Conservation (phyloP, 2,329 filamentous ascomycete species). For the Drechslerella coelobrocha region DNA sequence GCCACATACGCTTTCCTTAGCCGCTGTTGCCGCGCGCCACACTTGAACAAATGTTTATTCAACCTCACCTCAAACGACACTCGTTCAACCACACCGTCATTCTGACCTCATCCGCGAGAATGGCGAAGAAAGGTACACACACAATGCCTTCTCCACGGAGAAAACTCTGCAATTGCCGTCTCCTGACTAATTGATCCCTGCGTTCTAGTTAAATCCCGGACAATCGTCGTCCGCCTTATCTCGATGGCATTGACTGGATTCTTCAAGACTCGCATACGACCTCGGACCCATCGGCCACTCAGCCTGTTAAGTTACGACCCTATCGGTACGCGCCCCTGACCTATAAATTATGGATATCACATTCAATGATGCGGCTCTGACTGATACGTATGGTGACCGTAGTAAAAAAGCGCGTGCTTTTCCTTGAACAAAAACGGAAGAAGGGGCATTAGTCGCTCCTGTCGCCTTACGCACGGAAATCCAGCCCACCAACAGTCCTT, state of each 20-base stretch:
- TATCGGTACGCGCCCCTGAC: constrained; percentile 69
- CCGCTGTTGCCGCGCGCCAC: constrained; percentile 32
- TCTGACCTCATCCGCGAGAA: constrained; percentile 34
- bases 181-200: constrained; percentile 6
- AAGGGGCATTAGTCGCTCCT: constrained; percentile 20
- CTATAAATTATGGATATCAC: not conserved
- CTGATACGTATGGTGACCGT: constrained; percentile 19
- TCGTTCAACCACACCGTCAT: constrained; percentile 14
- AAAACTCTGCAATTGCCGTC: not conserved
- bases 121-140: constrained; percentile 50
- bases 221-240: constrained; percentile 89
- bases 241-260: constrained; percentile 99
- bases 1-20: constrained; percentile 8
- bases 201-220: constrained; percentile 79
- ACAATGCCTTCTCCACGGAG: not conserved
- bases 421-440: constrained; percentile 86
- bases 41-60: constrained; percentile 32
- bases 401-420: constrained; percentile 96
- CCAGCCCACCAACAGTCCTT: not conserved
- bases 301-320: constrained; percentile 99
- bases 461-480: not conserved
- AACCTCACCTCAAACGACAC: constrained; percentile 31
- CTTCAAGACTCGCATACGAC: constrained; percentile 89
- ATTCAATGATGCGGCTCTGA: not conserved
- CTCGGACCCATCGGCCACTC: constrained; percentile 79